Evolutionary conservation across 495 filamentous ascomycete genomes (phyloP).

Genomic region (Pseudoneurospora amorphoporcata): DNA sequence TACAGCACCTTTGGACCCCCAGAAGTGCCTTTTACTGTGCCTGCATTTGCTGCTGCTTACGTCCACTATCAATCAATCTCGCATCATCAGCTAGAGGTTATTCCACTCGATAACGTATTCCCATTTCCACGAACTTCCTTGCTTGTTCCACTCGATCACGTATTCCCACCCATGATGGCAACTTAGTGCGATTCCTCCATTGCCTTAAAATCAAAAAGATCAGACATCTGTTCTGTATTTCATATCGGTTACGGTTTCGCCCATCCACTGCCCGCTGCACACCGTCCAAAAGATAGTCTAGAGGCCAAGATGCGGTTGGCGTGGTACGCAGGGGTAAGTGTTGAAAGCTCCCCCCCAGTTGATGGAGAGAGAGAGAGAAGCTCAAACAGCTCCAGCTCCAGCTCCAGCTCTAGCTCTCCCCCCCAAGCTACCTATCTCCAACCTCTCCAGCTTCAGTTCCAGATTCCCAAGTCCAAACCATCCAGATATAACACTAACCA

Average conservation of each 20-base stretch:
- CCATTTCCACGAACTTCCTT: neutral
- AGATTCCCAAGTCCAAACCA: neutral
- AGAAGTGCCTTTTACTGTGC: neutral
- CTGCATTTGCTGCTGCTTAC: neutral
- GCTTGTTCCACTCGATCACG: neutral
- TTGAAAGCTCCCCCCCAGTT: neutral
- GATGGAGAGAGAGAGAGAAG: neutral
- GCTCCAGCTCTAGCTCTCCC: neutral
- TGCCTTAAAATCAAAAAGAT: neutral
- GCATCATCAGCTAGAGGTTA: neutral
- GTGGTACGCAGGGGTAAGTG: slow-evolving; percentile 48
- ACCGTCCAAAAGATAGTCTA: neutral
- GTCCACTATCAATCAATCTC: neutral
- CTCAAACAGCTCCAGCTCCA: neutral
- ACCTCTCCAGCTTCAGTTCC: neutral
- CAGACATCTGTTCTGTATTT: neutral
- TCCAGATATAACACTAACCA: slow-evolving; percentile 6
- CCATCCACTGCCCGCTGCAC: neutral
- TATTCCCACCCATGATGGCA: neutral
- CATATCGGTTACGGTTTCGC: neutral
- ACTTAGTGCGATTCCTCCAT: neutral
- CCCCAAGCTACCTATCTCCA: neutral
- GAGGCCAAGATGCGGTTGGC: slow-evolving; percentile 39
- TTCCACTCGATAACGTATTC: neutral
- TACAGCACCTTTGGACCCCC: neutral